These are phyloP conservation scores for Abrus precatorius DNA, from an alignment of 306 rosid species.

Conservation along the genomic window DNA sequence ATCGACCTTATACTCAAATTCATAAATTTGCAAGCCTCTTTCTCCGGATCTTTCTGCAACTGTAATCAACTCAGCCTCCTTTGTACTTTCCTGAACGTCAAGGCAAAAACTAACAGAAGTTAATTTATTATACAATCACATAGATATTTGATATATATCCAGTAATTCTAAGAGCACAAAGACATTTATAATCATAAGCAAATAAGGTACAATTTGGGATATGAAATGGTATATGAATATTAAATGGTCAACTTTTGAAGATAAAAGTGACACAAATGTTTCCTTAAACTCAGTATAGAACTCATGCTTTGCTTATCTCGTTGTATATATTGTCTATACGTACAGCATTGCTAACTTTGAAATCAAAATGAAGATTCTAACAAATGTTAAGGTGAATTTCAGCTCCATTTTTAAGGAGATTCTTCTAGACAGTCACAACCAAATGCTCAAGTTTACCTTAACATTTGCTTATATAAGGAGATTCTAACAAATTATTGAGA, in stretches of 20 bases:
- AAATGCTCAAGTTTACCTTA: constrained; percentile 61
- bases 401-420: constrained; percentile 9
- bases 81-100: constrained; percentile 80
- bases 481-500: too few relatives aligned
- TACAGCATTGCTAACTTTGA: neutral
- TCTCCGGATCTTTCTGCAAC: constrained; percentile 76
- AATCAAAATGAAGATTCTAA: constrained; percentile 11
- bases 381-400: neutral
- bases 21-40: constrained; percentile 75
- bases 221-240: neutral
- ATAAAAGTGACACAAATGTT: constrained; percentile 32
- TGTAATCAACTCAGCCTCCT: constrained; percentile 74
- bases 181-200: constrained; percentile 13
- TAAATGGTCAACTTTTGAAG: neutral
- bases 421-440: constrained; percentile 2
- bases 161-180: constrained; percentile 17
- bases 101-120: constrained; percentile 13
- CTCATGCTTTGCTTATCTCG: neutral
- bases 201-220: neutral
- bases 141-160: neutral
- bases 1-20: constrained; percentile 80
- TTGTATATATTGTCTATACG: neutral
- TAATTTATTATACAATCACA: constrained; percentile 9
- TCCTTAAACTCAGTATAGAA: constrained; percentile 11
- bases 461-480: too few relatives aligned